These are phyloP conservation scores for Neonectria faginata DNA, from an alignment of 2,329 filamentous ascomycete species.

Conservation along the genomic window DNA sequence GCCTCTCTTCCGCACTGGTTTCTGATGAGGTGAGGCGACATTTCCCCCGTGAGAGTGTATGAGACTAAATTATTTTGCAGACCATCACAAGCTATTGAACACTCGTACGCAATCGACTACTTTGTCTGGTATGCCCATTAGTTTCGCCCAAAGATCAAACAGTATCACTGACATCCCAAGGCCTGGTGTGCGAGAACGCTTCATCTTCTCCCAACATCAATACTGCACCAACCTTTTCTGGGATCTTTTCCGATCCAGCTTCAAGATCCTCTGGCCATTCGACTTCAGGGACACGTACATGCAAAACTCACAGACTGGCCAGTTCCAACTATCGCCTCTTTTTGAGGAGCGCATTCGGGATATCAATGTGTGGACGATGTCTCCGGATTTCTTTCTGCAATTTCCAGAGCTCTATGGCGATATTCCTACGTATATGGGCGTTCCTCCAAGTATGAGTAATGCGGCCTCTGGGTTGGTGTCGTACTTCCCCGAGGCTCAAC, in stretches of 20 bases:
- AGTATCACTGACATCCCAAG: constrained; percentile 23
- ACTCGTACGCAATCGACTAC: constrained; percentile 48
- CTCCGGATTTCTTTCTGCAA: constrained; percentile 41
- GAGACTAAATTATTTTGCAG: constrained; percentile 23
- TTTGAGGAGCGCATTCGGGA: constrained; percentile 45
- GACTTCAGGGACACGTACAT: constrained; percentile 44
- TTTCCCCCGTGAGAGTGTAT: accelerated
- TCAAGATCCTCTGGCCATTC: constrained; percentile 44
- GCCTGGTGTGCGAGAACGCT: constrained; percentile 47
- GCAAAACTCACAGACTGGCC: constrained; percentile 40
- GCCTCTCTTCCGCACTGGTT: constrained; percentile 44
- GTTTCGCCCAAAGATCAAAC: accelerated
- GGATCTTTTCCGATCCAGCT: constrained; percentile 38
- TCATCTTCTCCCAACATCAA: constrained; percentile 46
- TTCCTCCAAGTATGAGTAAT: neutral
- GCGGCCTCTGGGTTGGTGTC: neutral
- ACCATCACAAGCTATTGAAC: constrained; percentile 45
- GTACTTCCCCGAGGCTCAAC: neutral
- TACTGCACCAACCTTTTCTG: constrained; percentile 48
- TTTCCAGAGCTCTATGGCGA: constrained; percentile 50
- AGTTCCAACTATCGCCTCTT: constrained; percentile 39
- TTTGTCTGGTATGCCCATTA: constrained; percentile 45
- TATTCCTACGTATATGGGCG: constrained; percentile 33
- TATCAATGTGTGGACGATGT: constrained; percentile 48
- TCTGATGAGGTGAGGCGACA: constrained; percentile 38